Evolutionary conservation across 257 asterid genomes (phyloP), one percentile per base, ranked within the genome.

Genomic region (Galeopsis tetrahit): DNA sequence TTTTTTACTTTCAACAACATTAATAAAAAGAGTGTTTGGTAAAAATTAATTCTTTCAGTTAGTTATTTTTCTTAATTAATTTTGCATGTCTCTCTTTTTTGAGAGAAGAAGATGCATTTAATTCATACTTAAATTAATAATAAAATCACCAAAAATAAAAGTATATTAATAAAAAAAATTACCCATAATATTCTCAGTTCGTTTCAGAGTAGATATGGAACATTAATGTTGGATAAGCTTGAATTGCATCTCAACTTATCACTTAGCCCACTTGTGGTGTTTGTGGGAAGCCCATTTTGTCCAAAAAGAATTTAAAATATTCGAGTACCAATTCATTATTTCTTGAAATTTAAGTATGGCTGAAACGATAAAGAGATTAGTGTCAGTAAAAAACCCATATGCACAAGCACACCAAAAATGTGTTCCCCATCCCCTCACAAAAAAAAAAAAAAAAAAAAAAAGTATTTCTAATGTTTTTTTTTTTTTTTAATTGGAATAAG

Each of bases 271-370:
- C 74, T 69, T 34, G 53, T 4, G 28, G 64, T 53, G 53, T 53
- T 49, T 15, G 73, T 52, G 73, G 63, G 64, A 21, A 53, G 39
- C 74, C 55, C 74, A 69, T 38, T 56, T 68, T 35, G 38, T 52
- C 34, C 9, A 51, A 4, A 68, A 21, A 68, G 10, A n/a, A 56
- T 6, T 34, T 4, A 14, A 52, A 52, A 53, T 33, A 68, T 17
- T 10, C 7, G 8, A 10, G 11, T 60, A 46, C 7, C 11, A 52
- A n/a, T 38, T 68, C n/a, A 8, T 36, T 52, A 36, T 69, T 69
- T 69, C 64, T 34, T 38, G 39, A 53, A 68, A 53, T 64, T 17
- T 4, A 63, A 17, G 60, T 40, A 49, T 58, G 56, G 35, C 31
- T 17, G 10, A 57, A 66, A 38, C 66, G 59, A 66, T 10, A 55